These are phyloP conservation scores for Rhizophagus prolifer DNA, from an alignment of 192 early-diverging fungal genomes.

Conservation along the genomic window DNA sequence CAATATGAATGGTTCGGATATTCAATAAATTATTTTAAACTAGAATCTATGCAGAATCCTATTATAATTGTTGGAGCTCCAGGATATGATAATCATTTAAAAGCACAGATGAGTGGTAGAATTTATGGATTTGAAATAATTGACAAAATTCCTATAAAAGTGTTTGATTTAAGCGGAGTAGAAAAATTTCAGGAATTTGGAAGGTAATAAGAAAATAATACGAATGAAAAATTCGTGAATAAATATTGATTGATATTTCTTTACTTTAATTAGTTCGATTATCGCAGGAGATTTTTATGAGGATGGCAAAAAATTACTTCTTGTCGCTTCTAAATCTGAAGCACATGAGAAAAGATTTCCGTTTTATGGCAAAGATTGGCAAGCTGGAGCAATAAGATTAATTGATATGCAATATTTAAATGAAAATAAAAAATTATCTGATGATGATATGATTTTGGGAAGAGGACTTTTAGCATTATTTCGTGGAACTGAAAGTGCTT, in stretches of 20 bases:
- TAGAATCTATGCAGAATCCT: neutral
- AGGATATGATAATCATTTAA: constrained; percentile 25
- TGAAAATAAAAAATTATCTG: constrained; percentile 9
- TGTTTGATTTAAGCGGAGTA: constrained; percentile 36
- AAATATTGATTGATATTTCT: constrained; percentile 6
- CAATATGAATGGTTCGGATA: constrained; percentile 15
- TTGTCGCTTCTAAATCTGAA: constrained; percentile 25
- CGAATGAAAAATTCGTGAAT: neutral
- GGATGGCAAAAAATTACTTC: neutral
- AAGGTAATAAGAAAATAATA: constrained; percentile 32
- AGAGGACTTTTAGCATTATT: neutral
- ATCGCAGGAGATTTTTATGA: constrained; percentile 8
- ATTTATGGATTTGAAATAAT: constrained; percentile 38
- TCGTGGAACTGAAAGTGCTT: constrained; percentile 3
- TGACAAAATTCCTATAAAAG: neutral
- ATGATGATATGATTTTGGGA: constrained; percentile 14
- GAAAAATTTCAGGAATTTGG: constrained; percentile 40
- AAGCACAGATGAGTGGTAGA: constrained; percentile 29
- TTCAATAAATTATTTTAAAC: neutral
- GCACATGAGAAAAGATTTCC: constrained; percentile 1
- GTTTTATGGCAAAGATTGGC: constrained; percentile 34
- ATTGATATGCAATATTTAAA: constrained; percentile 24
- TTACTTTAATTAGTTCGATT: constrained; percentile 21
- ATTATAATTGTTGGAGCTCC: constrained; percentile 37
- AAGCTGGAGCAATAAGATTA: constrained; percentile 39